These are phyloP conservation scores for Chloroidium sp. DNA, from an alignment of 163 green algal genomes.

Conservation along the genomic window DNA sequence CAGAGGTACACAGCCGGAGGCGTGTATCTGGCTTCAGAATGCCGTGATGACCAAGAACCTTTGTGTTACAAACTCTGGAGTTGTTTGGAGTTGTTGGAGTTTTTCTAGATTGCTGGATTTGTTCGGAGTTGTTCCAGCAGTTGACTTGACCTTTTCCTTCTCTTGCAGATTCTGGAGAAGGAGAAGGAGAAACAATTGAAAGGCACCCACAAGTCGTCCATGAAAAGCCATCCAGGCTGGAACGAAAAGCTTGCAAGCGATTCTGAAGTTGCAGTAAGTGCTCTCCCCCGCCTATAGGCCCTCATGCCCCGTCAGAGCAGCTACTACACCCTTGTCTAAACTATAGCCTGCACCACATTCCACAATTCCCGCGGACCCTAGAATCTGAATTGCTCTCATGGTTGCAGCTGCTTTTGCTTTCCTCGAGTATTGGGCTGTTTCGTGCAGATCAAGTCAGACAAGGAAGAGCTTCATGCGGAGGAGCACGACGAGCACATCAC, in stretches of 20 bases:
- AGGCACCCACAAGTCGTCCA: background rate
- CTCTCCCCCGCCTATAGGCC: too few relatives aligned
- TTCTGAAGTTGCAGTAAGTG: background rate
- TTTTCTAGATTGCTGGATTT: too few relatives aligned
- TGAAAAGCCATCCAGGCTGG: background rate
- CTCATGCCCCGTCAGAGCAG: background rate
- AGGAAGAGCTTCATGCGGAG: background rate
- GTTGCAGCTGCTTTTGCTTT: too few relatives aligned
- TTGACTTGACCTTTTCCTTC: too few relatives aligned
- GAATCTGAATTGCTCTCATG: background rate
- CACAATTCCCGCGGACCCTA: background rate
- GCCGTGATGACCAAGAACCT: too few relatives aligned
- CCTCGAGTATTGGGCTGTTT: background rate
- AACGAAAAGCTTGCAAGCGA: background rate
- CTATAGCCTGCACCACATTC: background rate
- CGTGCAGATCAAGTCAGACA: background rate
- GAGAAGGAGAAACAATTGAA: too few relatives aligned
- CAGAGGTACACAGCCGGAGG: too few relatives aligned
- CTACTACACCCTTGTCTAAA: background rate
- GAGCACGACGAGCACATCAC: background rate
- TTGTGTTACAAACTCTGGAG: too few relatives aligned
- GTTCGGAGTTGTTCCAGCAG: too few relatives aligned
- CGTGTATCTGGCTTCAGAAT: too few relatives aligned
- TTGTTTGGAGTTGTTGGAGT: too few relatives aligned
- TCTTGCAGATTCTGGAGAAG: too few relatives aligned